These are phyloP conservation scores for Cudoniella acicularis DNA, from an alignment of 495 filamentous ascomycete species.

Conservation along the genomic window DNA sequence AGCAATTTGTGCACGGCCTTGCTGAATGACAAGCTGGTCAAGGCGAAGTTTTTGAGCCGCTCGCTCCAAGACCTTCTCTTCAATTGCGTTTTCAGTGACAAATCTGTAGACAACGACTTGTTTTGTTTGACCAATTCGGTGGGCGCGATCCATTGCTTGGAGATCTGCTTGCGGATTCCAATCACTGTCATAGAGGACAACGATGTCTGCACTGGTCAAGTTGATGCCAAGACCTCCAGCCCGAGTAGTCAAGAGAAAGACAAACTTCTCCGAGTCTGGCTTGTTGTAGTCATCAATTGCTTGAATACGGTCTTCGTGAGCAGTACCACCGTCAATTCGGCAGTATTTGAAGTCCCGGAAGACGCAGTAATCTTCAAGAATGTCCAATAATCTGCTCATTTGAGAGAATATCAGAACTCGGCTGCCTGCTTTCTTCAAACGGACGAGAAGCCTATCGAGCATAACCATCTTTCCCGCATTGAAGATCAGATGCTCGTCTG, in stretches of 20 bases:
- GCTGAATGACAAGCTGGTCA: constrained; percentile 98
- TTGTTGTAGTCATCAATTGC: constrained; percentile 99
- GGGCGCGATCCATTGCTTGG: constrained; percentile 97
- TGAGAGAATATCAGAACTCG: constrained; percentile 98
- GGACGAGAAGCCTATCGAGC: constrained; percentile 84
- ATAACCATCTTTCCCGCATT: constrained; percentile 98
- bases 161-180: constrained; percentile 99
- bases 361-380: constrained; percentile 97
- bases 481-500: constrained; percentile 90
- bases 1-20: constrained; percentile 91
- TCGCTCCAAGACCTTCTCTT: constrained; percentile 96
- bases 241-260: constrained; percentile 96
- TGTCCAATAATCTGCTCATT: constrained; percentile 96
- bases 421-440: constrained; percentile 80
- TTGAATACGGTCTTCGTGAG: constrained; percentile 95
- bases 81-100: constrained; percentile 95
- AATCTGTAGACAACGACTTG: constrained; percentile 96
- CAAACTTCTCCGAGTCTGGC: constrained; percentile 89
- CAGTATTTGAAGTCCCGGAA: constrained; percentile 94
- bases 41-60: constrained; percentile 96
- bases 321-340: constrained; percentile 95
- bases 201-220: constrained; percentile 90
- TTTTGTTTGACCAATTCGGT: constrained; percentile 98
- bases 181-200: constrained; percentile 97
- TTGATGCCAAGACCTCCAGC: constrained; percentile 99